Conservation (phyloP, 2,329 filamentous ascomycete species). For the Paraconiothyrium sp. region DNA sequence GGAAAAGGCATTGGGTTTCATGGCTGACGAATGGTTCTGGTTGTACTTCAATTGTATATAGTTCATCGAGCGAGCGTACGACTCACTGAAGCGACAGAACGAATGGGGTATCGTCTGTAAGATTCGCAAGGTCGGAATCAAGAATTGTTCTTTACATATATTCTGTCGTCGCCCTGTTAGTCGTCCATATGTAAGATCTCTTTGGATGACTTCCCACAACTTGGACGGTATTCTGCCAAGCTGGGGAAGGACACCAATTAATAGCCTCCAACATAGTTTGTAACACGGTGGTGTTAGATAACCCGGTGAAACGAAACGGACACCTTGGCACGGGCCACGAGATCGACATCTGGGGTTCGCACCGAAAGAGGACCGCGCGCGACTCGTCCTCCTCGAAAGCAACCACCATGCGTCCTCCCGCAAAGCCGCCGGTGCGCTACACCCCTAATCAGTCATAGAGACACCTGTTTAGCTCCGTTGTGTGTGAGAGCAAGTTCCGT, state of each 20-base stretch:
- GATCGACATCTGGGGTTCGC: conserved; percentile 4
- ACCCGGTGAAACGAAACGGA: background rate
- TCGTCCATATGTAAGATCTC: background rate
- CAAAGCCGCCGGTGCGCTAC: conserved; percentile 27
- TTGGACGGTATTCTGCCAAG: background rate
- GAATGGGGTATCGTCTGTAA: background rate
- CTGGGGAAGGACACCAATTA: background rate
- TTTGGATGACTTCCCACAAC: background rate
- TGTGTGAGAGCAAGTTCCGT: background rate
- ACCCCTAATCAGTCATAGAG: conserved; percentile 1
- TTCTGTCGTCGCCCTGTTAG: background rate
- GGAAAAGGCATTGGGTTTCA: conserved; percentile 5
- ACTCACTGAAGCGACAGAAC: background rate
- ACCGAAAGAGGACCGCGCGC: background rate
- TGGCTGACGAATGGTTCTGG: conserved; percentile 5
- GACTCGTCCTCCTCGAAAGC: background rate
- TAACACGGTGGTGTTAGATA: background rate
- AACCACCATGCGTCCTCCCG: conserved; percentile 12
- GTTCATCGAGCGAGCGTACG: background rate
- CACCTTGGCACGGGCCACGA: conserved; percentile 3
- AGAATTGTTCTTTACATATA: background rate
- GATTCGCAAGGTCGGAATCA: background rate
- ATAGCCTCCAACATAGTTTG: background rate
- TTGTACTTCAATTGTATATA: conserved; percentile 15
- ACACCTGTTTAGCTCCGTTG: background rate